These are phyloP conservation scores for Pseudogymnoascus sp. DNA, from an alignment of 2,329 filamentous ascomycete species.

Conservation along the genomic window DNA sequence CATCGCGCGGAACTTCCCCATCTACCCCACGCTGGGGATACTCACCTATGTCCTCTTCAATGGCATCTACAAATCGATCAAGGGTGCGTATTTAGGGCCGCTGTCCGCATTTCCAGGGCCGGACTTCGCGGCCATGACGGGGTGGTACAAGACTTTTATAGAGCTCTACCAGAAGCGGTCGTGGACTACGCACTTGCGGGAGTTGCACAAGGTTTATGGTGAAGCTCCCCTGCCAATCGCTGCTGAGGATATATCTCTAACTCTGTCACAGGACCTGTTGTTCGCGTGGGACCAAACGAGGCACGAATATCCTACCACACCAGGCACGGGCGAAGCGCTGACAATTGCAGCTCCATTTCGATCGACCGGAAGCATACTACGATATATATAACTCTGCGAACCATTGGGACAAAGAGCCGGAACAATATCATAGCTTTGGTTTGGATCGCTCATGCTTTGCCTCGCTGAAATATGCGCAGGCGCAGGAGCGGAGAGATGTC, in stretches of 20 bases:
- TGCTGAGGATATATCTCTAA: neutral
- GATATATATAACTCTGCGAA: conserved; percentile 35
- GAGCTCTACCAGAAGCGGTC: neutral
- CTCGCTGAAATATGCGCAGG: conserved; percentile 31
- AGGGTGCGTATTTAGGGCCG: neutral
- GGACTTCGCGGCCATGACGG: neutral
- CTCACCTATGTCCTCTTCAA: neutral
- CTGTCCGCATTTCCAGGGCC: neutral
- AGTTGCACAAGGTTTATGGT: neutral
- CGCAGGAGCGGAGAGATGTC: conserved; percentile 33
- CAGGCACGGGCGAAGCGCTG: neutral
- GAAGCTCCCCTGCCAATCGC: neutral
- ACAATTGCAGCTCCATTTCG: conserved; percentile 33
- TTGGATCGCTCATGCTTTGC: conserved; percentile 34
- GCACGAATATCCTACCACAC: conserved; percentile 12
- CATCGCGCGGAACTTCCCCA: neutral
- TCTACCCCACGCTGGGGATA: neutral
- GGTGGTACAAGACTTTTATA: neutral
- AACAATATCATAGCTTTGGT: conserved; percentile 33
- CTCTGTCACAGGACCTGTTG: conserved; percentile 20
- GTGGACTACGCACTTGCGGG: neutral
- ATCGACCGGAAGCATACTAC: conserved; percentile 32
- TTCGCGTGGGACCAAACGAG: conserved; percentile 24
- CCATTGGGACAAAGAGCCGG: conserved; percentile 34
- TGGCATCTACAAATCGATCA: neutral